phyloP scores from a whole-genome alignment of 1,284 basidiomycete genomes.

The Cutaneotrichosporon spelunceum region DNA sequence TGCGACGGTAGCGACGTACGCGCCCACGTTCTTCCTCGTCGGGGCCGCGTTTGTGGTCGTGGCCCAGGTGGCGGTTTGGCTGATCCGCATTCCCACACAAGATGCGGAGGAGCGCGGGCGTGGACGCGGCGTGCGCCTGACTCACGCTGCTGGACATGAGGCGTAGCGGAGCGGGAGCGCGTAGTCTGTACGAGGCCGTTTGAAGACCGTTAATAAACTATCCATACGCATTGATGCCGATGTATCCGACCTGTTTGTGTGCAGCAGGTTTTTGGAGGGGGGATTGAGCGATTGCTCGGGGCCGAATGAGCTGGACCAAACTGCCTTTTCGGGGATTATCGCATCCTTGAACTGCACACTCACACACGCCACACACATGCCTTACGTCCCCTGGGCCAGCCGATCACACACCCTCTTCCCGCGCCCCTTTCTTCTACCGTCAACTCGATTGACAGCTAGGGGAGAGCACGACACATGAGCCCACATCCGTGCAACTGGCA shows the following conservation, averaged over 20 bases:
- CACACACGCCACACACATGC: background rate
- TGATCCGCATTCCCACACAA: background rate
- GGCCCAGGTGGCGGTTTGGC: conserved; percentile 11
- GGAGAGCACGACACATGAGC: too few relatives aligned
- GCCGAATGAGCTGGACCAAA: too few relatives aligned
- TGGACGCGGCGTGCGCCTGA: background rate
- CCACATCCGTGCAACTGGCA: too few relatives aligned
- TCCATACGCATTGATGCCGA: too few relatives aligned
- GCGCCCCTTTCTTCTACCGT: background rate
- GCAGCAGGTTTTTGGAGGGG: too few relatives aligned
- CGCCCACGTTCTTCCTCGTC: conserved; percentile 43
- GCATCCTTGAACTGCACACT: background rate
- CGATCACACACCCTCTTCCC: background rate
- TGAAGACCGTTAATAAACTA: too few relatives aligned
- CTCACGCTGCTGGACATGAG: background rate
- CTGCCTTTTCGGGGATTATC: too few relatives aligned
- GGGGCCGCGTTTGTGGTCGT: conserved; percentile 30
- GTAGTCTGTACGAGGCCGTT: too few relatives aligned
- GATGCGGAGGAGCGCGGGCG: background rate
- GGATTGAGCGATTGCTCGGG: too few relatives aligned
- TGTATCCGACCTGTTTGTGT: too few relatives aligned
- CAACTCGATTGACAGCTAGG: background rate
- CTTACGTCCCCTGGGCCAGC: too few relatives aligned
- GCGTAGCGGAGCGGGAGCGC: too few relatives aligned
- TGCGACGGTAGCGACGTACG: conserved; percentile 39